Evolutionary conservation across 1,284 basidiomycete species (phyloP), one percentile per base, ranked within the genome.

Genomic region (Amylostereum areolatum): DNA sequence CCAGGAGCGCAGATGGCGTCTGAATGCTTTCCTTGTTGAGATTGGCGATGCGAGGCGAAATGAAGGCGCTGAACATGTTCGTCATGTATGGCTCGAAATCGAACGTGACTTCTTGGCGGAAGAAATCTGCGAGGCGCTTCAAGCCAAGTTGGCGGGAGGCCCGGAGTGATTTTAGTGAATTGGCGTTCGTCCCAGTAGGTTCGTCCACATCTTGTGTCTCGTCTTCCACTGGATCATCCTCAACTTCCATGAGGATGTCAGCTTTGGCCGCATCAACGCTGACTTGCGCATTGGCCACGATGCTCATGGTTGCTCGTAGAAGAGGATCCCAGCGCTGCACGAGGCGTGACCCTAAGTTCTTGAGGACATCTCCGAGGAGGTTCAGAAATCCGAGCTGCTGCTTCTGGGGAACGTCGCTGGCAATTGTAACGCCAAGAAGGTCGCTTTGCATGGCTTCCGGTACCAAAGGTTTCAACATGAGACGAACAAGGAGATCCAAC

Each of bases 11-110:
- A 0, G 94, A 96, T 0, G 95, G 93, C 0, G 91, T 80, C 66
- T 99, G 96, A 0, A 89, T 92, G 60, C 95, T 97, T 67, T 99
- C 96, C 43, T 73, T 72, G 50, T 89, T 83, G 25, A 99, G 75
- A 4, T 72, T 68, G 0, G 80, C 70, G 28, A 99, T 72, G 18
- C 95, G 87, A 0, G 95, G 94, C 0, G 86, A 84, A 59, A 99
- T 88, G 65, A 93, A 80, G 0, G 77, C 69, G 2, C 72, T 56
- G 67, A 93, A 97, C 9, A 86, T 77, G 8, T 75, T 68, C 1
- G 71, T 66, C 55, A 97, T 73, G 66, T 85, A 97, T 0, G 81
- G 75, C 0, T 70, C 59, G 67, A 89, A 96, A 63, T 94, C 80
- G 61, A 94, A 97, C 1, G 70, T 62, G 36, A 81, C 71, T 0